Evolutionary conservation across 192 early-diverging fungal species (phyloP), one percentile per base, ranked within the genome.

Genomic region (Diversispora epigaea): DNA sequence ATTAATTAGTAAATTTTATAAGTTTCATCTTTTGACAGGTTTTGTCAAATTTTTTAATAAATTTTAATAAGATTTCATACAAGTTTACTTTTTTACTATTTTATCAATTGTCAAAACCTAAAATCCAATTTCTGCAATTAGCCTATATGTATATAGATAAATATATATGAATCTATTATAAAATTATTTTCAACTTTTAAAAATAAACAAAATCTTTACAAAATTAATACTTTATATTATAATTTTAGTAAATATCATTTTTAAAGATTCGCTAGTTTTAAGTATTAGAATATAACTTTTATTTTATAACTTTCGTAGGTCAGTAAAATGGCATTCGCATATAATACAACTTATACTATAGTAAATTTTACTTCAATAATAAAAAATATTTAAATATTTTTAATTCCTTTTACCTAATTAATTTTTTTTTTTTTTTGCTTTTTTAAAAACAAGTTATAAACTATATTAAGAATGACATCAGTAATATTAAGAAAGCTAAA

Each of bases 141-240:
- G n/a, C n/a, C n/a, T n/a, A n/a, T n/a, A n/a, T n/a, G n/a, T n/a
- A n/a, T n/a, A n/a, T n/a, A n/a, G n/a, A n/a, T n/a, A n/a, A n/a
- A n/a, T n/a, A n/a, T n/a, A n/a, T n/a, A n/a, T n/a, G n/a, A n/a
- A n/a, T n/a, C n/a, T n/a, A n/a, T n/a, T n/a, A n/a, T n/a, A n/a
- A n/a, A n/a, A n/a, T n/a, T n/a, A n/a, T n/a, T n/a, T n/a, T n/a
- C n/a, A n/a, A n/a, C n/a, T n/a, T n/a, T n/a, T n/a, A n/a, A 19
- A 63, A 15, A 89, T 89, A 87, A 88, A 91, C 66, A 81, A 88
- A 41, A 80, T 91, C 2, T 86, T 91, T 68, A 82, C 89, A 10
- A 88, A 78, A 46, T 77, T 89, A 15, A 88, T 88, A 2, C 78
- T 91, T 7, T 84, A 86, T 45, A 88, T 86, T 3, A 86, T 84